Base-by-base conservation (phyloP, 1,139 yeast species). In the Eremothecium coryli region DNA sequence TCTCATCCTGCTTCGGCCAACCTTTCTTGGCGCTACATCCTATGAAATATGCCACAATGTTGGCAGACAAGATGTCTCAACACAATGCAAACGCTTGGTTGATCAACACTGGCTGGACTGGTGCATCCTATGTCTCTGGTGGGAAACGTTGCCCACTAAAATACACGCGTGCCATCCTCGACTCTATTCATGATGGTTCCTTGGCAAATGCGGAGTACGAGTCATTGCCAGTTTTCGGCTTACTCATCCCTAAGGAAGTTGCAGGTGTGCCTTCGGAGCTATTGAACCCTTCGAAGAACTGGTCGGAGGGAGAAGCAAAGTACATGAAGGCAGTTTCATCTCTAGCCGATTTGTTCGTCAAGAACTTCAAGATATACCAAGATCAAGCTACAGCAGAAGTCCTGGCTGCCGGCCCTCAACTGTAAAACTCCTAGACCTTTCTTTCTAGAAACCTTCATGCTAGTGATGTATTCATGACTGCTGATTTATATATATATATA, bases 1-100 rank as follows among this genome's bases (percentile, higher is more conserved):
- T 90, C 75, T 84, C 95, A 47, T 95, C 98, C 38, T 90, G 98
- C 71, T 90, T 88, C 64, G 98, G 98, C 57, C 97, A 90, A 70
- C 98, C 98, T 47, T 90, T 90, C 82, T 73, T 90, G 66, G 97
- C 90, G 31, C 71, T 90, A 64, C 98, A 90, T 66, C 98, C 98
- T 63, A 90, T 90, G 90, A 80, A 79, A 65, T 90, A 90, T 64
- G 98, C 98, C 35, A 84, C 84, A 64, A 95, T 90, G 79, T 74
- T 90, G 58, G 82, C 95, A 41, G 93, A 85, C 63, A 90, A 86
- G 75, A 88, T 90, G 71, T 65, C 81, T 39, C 61, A 82, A 61
- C 90, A 86, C 70, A 79, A 79, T 53, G 88, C 97, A 38, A 74
- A 76, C 57, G 97, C 98, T 41, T 90, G 95, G 95, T 74, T 90